These are phyloP conservation scores for Sordariomycetes sp. DNA, from an alignment of 2,329 filamentous ascomycete genomes.

Conservation along the genomic window DNA sequence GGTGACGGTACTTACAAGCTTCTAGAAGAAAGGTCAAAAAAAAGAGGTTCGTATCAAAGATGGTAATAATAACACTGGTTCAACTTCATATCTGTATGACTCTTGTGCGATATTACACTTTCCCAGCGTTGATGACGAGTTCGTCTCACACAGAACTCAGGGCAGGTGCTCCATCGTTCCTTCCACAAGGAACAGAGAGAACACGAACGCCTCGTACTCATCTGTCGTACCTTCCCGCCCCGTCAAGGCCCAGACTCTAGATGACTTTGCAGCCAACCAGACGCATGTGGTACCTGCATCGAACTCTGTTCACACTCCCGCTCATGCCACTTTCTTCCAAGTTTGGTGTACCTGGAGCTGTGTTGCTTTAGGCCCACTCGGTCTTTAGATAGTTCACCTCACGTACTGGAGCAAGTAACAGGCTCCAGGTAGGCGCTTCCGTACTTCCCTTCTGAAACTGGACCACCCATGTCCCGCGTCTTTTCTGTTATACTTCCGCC, in stretches of 20 bases:
- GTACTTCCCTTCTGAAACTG: neutral
- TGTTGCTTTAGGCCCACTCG: neutral
- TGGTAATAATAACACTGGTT: no score
- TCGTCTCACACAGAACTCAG: neutral
- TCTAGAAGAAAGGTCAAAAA: no score
- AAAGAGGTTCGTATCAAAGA: no score
- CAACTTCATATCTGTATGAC: neutral
- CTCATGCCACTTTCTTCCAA: neutral
- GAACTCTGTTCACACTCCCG: neutral
- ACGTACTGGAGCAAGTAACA: neutral
- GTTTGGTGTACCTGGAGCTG: neutral
- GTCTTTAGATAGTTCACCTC: neutral
- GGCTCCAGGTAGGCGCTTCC: neutral
- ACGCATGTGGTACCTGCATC: neutral
- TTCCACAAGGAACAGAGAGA: neutral
- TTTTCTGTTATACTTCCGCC: neutral
- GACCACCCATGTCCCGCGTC: neutral
- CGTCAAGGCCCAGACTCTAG: neutral
- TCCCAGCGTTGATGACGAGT: neutral
- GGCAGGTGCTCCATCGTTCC: neutral
- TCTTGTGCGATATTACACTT: neutral
- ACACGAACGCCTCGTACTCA: neutral
- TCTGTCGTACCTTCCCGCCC: neutral
- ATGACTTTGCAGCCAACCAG: neutral
- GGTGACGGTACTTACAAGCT: no score